Evolutionary conservation across 371 early-diverging fungal genomes (phyloP).

Genomic region (Mucor velutinosus): DNA sequence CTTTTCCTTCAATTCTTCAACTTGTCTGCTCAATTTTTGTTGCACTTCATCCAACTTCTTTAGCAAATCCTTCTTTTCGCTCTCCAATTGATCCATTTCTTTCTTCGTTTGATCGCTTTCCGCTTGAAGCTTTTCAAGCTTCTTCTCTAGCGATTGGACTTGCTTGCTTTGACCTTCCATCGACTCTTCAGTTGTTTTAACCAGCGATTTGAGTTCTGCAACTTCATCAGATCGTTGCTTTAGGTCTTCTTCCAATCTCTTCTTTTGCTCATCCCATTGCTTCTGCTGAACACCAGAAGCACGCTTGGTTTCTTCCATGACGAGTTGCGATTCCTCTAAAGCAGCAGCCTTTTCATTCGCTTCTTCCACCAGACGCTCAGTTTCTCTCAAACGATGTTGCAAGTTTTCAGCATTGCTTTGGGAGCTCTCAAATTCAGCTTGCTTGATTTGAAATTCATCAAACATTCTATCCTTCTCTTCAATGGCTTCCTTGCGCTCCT

Average conservation of each 20-base stretch:
- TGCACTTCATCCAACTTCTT: constrained; percentile 30
- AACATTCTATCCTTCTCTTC: constrained; percentile 61
- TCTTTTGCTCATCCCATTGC: constrained; percentile 31
- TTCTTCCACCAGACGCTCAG: constrained; percentile 53
- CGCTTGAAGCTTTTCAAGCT: constrained; percentile 28
- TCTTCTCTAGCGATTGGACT: constrained; percentile 31
- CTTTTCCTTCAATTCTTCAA: constrained; percentile 20
- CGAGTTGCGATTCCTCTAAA: constrained; percentile 47
- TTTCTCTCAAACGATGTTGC: constrained; percentile 56
- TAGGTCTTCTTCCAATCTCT: constrained; percentile 22
- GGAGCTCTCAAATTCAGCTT: constrained; percentile 73
- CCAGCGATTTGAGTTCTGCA: neutral
- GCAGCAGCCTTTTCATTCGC: constrained; percentile 52
- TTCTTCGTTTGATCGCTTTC: constrained; percentile 32
- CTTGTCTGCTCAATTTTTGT: constrained; percentile 20
- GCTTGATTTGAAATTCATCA: constrained; percentile 66
- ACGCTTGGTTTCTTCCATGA: constrained; percentile 25
- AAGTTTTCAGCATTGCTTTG: constrained; percentile 63
- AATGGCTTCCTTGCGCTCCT: constrained; percentile 47
- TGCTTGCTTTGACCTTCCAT: constrained; percentile 11
- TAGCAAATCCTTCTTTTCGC: constrained; percentile 34
- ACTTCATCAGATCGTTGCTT: constrained; percentile 17
- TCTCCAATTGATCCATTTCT: constrained; percentile 28
- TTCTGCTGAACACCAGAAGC: constrained; percentile 39
- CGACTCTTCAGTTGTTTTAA: neutral